Conservation (phyloP, 208 protist genomes). For the Trypanosoma boissoni region DNA sequence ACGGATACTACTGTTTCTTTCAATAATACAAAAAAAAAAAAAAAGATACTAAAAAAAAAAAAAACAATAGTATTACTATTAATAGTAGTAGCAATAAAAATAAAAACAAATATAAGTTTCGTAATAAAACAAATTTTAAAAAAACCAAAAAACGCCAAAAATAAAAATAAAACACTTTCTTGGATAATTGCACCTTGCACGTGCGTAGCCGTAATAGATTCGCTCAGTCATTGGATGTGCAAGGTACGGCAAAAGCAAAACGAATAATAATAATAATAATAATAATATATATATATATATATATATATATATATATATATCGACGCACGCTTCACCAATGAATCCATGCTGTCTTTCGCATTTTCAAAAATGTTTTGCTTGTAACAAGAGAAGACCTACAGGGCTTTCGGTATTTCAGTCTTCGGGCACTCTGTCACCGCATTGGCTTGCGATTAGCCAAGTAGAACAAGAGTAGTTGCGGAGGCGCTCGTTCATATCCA, state of each 20-base stretch:
- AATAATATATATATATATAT: neutral
- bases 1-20: neutral
- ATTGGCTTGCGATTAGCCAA: too few species aligned
- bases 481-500: too few species aligned
- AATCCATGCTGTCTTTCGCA: too few species aligned
- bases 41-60: neutral
- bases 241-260: too few species aligned
- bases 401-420: too few species aligned
- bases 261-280: neutral
- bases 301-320: conserved; percentile 1
- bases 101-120: conserved; percentile 8
- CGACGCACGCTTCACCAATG: too few species aligned
- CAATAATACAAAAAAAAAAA: neutral
- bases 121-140: conserved; percentile 11
- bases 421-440: too few species aligned
- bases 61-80: neutral
- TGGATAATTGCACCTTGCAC: too few species aligned
- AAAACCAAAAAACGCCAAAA: conserved; percentile 9
- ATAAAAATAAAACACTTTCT: conserved; percentile 5
- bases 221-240: neutral
- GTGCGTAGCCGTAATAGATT: too few species aligned
- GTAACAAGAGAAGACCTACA: too few species aligned
- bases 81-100: conserved; percentile 13
- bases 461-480: too few species aligned
- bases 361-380: too few species aligned